Evolutionary conservation across 305 asterid genomes (phyloP), one percentile per base, ranked within the genome.

Genomic region (Fraxinus paxiana): DNA sequence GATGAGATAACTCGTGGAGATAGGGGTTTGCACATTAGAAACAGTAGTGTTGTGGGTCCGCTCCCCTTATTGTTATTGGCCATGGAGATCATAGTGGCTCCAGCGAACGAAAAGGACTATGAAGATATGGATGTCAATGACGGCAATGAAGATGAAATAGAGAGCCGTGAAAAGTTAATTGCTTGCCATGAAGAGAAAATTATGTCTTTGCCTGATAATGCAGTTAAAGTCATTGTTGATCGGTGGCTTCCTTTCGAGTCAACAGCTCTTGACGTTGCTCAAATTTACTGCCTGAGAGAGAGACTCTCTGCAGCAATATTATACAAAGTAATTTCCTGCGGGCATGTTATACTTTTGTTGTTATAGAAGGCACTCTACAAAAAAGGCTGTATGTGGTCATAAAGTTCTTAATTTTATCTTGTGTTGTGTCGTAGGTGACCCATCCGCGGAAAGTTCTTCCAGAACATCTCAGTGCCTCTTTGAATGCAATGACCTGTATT

Each of bases 1-100:
- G 97, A 94, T 79, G 98, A 96, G 90, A 92, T 96, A 76, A 93
- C 92, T 8, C 98, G 96, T 65, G 97, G 98, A 75, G 98, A 96
- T 73, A 88, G 94, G 71, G 98, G 98, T 35, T 81, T 93, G 82
- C 86, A 86, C 79, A 90, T 96, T 78, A 85, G 93, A 77, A 90
- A 87, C 81, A 93, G 96, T 77, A 86, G 91, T 72, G 84, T 94
- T 4, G 73, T 92, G 20, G 99, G 98, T 77, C 87, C 94, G 1
- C 92, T 96, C 15, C 98, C 97, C 1, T 78, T 96, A 75, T 73
- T 94, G 82, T 82, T 96, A 87, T 84, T 96, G 80, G 93, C 99
- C 5, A 87, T 88, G 8, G 99, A 94, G 88, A 93, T 96, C 46
- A 97, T 83, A 2, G 98, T 94, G 83, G 97, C 94, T 83, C 97